Conservation (phyloP, 768 basidiomycete species). For the Amanita polypyramis region DNA sequence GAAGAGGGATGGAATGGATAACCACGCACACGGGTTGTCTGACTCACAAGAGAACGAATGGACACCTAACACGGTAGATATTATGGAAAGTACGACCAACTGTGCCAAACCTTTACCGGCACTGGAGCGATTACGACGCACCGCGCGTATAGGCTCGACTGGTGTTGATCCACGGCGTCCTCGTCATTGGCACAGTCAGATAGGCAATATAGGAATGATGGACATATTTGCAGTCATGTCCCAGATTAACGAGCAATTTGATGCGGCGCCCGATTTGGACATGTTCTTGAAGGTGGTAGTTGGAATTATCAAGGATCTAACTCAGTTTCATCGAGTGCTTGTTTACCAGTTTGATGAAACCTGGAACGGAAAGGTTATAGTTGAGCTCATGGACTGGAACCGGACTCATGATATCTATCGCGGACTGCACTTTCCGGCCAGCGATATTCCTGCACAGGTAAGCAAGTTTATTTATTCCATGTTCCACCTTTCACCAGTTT, state of each 20-base stretch:
- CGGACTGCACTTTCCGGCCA: constrained; percentile 62
- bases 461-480: constrained; percentile 9
- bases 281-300: constrained; percentile 64
- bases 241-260: constrained; percentile 76
- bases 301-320: constrained; percentile 64
- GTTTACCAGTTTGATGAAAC: constrained; percentile 74
- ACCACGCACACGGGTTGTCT: too few species aligned
- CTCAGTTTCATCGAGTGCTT: constrained; percentile 73
- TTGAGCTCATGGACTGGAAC: constrained; percentile 73
- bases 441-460: constrained; percentile 61
- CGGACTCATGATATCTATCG: constrained; percentile 63
- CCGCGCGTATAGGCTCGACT: constrained; percentile 16
- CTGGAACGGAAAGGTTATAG: constrained; percentile 74
- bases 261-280: constrained; percentile 52
- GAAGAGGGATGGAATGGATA: background rate
- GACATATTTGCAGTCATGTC: constrained; percentile 71
- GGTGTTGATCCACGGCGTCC: constrained; percentile 9
- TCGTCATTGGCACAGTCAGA: constrained; percentile 12
- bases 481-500: background rate
- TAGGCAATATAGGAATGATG: constrained; percentile 41
- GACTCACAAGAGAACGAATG: constrained; percentile 17
- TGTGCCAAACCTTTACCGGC: constrained; percentile 59
- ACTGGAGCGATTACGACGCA: constrained; percentile 54
- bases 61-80: constrained; percentile 42
- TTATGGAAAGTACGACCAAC: constrained; percentile 64